Evolutionary conservation across 1,139 yeast genomes (phyloP), one percentile per base, ranked within the genome.

Genomic region (Sugiyamaella japonica): DNA sequence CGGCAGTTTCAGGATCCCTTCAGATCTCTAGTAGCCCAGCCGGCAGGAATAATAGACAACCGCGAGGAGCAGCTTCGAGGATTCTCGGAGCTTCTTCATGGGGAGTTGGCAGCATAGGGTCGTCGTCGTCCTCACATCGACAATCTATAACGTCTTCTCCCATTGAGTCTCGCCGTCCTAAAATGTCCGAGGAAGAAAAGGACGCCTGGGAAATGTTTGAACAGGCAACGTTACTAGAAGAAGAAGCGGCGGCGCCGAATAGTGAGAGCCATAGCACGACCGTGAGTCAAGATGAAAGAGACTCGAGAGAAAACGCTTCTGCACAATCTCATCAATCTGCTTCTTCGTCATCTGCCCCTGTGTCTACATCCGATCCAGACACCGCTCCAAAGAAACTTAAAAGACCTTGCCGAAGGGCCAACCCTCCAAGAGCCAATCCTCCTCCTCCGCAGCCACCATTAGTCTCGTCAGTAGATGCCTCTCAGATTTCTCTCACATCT

Each of bases 181-280:
- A 50, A 17, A 57, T 66, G 50, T 57, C 66, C 8, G 62, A 64
- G 4, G 71, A 68, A 29, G 70, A 67, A 48, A 55, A 56, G 7
- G 63, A 63, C 50, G 70, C 73, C 1, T 69, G 73, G 73, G 61
- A 59, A 17, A 61, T 68, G 65, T 58, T 69, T 15, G 72, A 67
- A 45, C 62, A 57, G 43, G 71, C 70, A 13, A 43, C 54, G 43
- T 41, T 48, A 25, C 31, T 52, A 38, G 52, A 46, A 10, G 57
- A 47, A 12, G 46, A 34, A 34, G 41, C 12, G n/a, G 41, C 12
- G n/a, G 43, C 12, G 17, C 8, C 12, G 8, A 25, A 16, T 16
- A 7, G 8, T 12, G 43, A 16, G 17, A 25, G 17, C 16, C 28
- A 10, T 16, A 23, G n/a, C n/a, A 20, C 12, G 20, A 39, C 20